phyloP scores from a whole-genome alignment of 2,329 filamentous ascomycete species.

The Aspergillus eucalypticola region DNA sequence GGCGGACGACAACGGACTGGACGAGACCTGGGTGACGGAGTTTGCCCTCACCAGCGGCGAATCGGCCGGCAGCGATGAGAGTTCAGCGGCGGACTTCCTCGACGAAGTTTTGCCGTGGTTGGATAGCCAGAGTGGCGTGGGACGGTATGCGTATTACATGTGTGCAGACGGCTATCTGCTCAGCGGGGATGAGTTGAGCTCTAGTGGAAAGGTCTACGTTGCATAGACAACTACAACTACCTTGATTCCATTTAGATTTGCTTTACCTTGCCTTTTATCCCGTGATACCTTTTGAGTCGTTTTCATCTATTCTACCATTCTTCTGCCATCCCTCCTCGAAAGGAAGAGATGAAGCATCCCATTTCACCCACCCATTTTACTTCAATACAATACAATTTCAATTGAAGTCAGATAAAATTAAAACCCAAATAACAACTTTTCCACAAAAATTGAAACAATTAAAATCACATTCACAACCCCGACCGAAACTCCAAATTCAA shows the following conservation, averaged over 20 bases:
- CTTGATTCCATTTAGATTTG: neutral
- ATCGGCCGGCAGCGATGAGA: slow-evolving; percentile 22
- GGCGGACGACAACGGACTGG: slow-evolving; percentile 35
- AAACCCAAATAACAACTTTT: neutral
- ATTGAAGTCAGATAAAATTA: neutral
- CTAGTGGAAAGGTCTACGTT: slow-evolving; percentile 34
- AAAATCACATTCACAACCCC: neutral
- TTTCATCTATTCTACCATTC: neutral
- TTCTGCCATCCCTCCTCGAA: too few relatives aligned
- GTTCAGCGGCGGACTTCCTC: slow-evolving; percentile 38
- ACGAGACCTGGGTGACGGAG: slow-evolving; percentile 50
- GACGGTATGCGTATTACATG: slow-evolving; percentile 48
- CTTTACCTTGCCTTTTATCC: neutral
- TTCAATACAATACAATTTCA: too few relatives aligned
- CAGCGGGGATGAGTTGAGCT: slow-evolving; percentile 26
- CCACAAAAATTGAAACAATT: neutral
- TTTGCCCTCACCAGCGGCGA: slow-evolving; percentile 40
- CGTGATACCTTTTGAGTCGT: neutral
- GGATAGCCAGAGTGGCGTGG: slow-evolving; percentile 39
- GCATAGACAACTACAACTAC: neutral
- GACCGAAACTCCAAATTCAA: too few relatives aligned
- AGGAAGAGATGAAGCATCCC: too few relatives aligned
- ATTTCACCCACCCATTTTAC: too few relatives aligned
- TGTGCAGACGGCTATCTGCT: slow-evolving; percentile 37
- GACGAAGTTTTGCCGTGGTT: slow-evolving; percentile 41